These are phyloP conservation scores for Phytophthora idaei DNA, from an alignment of 352 stramenopile species.

Conservation along the genomic window DNA sequence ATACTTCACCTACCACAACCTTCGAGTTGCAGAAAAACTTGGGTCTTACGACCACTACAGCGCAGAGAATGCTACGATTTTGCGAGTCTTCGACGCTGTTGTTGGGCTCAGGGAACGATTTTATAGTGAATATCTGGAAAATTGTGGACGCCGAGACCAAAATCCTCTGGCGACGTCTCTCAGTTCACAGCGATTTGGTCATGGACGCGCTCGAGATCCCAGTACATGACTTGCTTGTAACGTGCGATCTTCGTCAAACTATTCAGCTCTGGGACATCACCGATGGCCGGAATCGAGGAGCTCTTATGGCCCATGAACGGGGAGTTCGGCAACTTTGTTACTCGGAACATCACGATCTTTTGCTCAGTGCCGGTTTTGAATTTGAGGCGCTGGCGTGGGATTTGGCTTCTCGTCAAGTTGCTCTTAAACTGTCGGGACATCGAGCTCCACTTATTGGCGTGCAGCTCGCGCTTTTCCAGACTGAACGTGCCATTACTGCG, in stretches of 20 bases:
- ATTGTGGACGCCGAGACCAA: slow-evolving; percentile 60
- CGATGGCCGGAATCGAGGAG: slow-evolving; percentile 62
- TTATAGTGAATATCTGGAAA: slow-evolving; percentile 76
- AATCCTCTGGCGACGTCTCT: slow-evolving; percentile 59
- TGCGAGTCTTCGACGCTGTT: slow-evolving; percentile 57
- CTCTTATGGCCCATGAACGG: slow-evolving; percentile 62
- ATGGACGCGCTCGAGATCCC: slow-evolving; percentile 76
- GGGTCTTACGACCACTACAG: slow-evolving; percentile 66
- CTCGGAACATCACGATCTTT: slow-evolving; percentile 67
- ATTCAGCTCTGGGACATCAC: slow-evolving; percentile 86
- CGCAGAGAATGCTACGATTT: slow-evolving; percentile 70
- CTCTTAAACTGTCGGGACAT: slow-evolving; percentile 73
- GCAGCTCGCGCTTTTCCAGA: slow-evolving; percentile 74
- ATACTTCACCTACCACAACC: slow-evolving; percentile 24
- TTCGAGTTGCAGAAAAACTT: slow-evolving; percentile 55
- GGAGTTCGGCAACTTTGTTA: slow-evolving; percentile 85
- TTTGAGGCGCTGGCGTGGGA: slow-evolving; percentile 88
- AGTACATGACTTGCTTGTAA: slow-evolving; percentile 77
- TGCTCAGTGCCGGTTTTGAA: slow-evolving; percentile 87
- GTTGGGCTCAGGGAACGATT: slow-evolving; percentile 72
- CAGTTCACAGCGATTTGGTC: slow-evolving; percentile 61
- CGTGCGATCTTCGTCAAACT: slow-evolving; percentile 69
- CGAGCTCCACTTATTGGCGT: slow-evolving; percentile 76
- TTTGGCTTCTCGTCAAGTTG: slow-evolving; percentile 72
- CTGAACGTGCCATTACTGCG: slow-evolving; percentile 79